Evolutionary conservation across 768 basidiomycete genomes (phyloP).

Genomic region (Cystofilobasidium ferigula): DNA sequence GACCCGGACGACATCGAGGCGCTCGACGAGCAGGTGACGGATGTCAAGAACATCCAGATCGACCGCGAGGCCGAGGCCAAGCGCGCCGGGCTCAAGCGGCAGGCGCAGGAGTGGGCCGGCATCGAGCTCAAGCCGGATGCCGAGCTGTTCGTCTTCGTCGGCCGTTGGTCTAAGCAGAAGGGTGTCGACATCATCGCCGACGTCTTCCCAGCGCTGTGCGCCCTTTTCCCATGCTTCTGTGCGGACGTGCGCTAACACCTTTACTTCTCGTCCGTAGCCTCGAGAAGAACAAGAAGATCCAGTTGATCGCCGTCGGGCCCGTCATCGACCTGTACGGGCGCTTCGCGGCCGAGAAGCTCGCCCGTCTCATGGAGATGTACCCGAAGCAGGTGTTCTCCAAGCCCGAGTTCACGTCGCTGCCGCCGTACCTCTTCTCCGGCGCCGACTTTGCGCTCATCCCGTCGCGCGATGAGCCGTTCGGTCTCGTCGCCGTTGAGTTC

Average conservation of each 20-base stretch:
- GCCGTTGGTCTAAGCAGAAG: conserved; percentile 93
- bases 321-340: conserved; percentile 92
- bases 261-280: conserved; percentile 35
- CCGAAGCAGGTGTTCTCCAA: conserved; percentile 88
- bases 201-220: conserved; percentile 68
- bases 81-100: conserved; percentile 77
- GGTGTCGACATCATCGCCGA: conserved; percentile 93
- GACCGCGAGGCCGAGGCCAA: conserved; percentile 69
- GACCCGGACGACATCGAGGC: conserved; percentile 88
- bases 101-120: conserved; percentile 90
- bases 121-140: conserved; percentile 81
- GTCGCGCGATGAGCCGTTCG: conserved; percentile 92
- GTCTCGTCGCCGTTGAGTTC: conserved; percentile 90
- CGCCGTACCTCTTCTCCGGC: conserved; percentile 85
- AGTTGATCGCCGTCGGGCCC: conserved; percentile 79
- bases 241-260: too few relatives aligned
- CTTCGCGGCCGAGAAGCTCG: conserved; percentile 88
- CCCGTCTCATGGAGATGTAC: conserved; percentile 85
- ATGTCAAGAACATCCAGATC: conserved; percentile 62
- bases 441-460: conserved; percentile 93
- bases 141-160: conserved; percentile 89
- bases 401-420: conserved; percentile 87
- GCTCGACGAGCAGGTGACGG: conserved; percentile 62
- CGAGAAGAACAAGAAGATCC: conserved; percentile 74
- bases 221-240: not conserved